Percentiles rank a stretch among this genome's conserved stretches.
Evolutionary conservation across 2,329 filamentous ascomycete genomes (phyloP).

Genomic region (Hypoxylon sp.): DNA sequence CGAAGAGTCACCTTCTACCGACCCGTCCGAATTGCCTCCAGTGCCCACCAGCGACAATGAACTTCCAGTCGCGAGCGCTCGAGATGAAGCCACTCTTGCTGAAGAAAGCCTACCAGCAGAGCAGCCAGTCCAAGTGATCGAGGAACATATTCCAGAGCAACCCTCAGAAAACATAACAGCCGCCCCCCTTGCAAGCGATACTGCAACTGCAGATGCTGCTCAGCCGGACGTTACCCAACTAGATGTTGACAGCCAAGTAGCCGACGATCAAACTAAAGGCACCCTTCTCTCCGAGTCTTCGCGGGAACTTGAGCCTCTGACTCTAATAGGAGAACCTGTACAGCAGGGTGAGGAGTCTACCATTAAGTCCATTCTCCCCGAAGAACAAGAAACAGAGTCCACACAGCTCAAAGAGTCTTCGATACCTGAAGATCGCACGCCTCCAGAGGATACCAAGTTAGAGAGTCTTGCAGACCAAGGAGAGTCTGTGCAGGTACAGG

Average conservation of each 20-base stretch:
- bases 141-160: conserved; percentile 16
- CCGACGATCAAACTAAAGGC: conserved; percentile 17
- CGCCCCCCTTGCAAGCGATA: conserved; percentile 14
- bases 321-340: conserved; percentile 33
- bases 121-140: conserved; percentile 16
- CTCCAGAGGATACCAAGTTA: not conserved
- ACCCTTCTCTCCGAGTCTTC: conserved; percentile 4
- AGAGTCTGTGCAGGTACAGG: not conserved
- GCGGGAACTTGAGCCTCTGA: conserved; percentile 26
- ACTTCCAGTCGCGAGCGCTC: conserved; percentile 6
- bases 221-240: conserved; percentile 10
- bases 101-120: conserved; percentile 13
- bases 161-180: conserved; percentile 15
- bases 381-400: conserved; percentile 1
- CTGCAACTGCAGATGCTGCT: conserved; percentile 6
- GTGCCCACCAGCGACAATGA: conserved; percentile 16
- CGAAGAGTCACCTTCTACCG: conserved; percentile 14
- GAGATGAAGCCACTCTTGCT: conserved; percentile 12
- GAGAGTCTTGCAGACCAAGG: not conserved
- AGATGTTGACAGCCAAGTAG: conserved; percentile 11
- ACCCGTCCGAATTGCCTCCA: conserved; percentile 1
- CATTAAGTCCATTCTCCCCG: not conserved
- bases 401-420: conserved; percentile 1
- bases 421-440: not conserved
- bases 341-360: conserved; percentile 29